Evolutionary conservation across 768 basidiomycete species (phyloP).

Genomic region (Leccinum obscurum): DNA sequence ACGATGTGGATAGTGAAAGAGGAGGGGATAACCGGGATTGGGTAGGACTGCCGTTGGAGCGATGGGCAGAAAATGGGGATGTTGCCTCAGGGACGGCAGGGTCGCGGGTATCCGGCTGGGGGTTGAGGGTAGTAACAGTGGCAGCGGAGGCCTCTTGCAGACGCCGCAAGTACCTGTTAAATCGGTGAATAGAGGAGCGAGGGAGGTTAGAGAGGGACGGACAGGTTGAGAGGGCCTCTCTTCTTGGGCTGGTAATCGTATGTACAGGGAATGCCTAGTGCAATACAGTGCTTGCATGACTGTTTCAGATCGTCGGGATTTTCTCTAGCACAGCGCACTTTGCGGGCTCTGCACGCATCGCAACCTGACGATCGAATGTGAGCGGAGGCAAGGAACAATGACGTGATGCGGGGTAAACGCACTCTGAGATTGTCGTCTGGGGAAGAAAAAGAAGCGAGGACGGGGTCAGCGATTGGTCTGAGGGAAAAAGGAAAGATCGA

Average conservation of each 20-base stretch:
- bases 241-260: conserved; percentile 96
- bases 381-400: conserved; percentile 14
- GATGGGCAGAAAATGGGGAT: conserved; percentile 47
- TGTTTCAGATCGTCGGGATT: conserved; percentile 74
- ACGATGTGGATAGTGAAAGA: conserved; percentile 19
- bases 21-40: conserved; percentile 49
- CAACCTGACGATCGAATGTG: conserved; percentile 54
- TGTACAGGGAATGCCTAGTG: conserved; percentile 80
- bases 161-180: conserved; percentile 67
- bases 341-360: conserved; percentile 84
- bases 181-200: background rate
- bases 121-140: conserved; percentile 39
- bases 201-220: conserved; percentile 27
- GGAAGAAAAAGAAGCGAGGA: conserved; percentile 28
- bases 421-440: conserved; percentile 87
- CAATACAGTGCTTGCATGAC: conserved; percentile 84
- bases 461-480: conserved; percentile 35
- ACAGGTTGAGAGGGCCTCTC: conserved; percentile 91
- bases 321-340: conserved; percentile 82
- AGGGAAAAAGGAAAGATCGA: conserved; percentile 31
- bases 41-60: conserved; percentile 45
- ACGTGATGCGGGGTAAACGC: conserved; percentile 34
- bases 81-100: conserved; percentile 38
- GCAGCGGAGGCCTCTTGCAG: conserved; percentile 77
- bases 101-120: conserved; percentile 33